Evolutionary conservation across 140 eudicot genomes (phyloP).

Genomic region (Senecio squalidus): DNA sequence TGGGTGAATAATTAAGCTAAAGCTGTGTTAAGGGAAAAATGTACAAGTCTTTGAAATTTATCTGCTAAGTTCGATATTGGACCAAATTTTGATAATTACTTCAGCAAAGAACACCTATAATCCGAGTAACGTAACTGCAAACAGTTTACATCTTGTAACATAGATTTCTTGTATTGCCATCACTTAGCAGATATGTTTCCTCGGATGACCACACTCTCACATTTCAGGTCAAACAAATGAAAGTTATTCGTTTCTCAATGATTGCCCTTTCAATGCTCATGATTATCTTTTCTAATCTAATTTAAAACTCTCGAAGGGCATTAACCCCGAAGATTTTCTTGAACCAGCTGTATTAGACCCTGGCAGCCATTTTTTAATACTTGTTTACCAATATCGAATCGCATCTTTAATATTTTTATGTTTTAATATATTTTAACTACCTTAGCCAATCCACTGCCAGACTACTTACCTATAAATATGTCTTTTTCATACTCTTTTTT

Average conservation of each 20-base stretch:
- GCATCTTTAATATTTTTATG: neutral
- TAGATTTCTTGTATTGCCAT: no score
- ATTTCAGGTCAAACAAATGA: constrained; percentile 9
- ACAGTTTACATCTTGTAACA: no score
- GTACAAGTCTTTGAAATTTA: no score
- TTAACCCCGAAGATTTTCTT: constrained; percentile 7
- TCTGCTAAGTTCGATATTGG: no score
- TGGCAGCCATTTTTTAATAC: constrained; percentile 24
- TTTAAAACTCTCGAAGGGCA: constrained; percentile 19
- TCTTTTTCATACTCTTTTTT: constrained; percentile 10
- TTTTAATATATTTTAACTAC: constrained; percentile 16
- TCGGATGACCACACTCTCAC: no score
- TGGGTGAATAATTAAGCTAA: no score
- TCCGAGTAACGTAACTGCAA: no score
- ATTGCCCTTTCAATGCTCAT: constrained; percentile 10
- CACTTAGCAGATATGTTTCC: no score
- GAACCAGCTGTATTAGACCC: constrained; percentile 20
- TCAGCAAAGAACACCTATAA: no score
- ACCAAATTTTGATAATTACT: no score
- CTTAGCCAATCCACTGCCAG: constrained; percentile 7
- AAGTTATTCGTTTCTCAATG: constrained; percentile 11
- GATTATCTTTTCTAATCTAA: constrained; percentile 13
- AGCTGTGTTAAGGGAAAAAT: no score
- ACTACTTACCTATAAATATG: constrained; percentile 30
- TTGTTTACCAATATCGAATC: constrained; percentile 13